A percentile compares a stretch with the other conserved stretches of the same genome.
Evolutionary conservation across 1,284 basidiomycete species (phyloP).

Genomic region (Moesziomyces globuligerus): DNA sequence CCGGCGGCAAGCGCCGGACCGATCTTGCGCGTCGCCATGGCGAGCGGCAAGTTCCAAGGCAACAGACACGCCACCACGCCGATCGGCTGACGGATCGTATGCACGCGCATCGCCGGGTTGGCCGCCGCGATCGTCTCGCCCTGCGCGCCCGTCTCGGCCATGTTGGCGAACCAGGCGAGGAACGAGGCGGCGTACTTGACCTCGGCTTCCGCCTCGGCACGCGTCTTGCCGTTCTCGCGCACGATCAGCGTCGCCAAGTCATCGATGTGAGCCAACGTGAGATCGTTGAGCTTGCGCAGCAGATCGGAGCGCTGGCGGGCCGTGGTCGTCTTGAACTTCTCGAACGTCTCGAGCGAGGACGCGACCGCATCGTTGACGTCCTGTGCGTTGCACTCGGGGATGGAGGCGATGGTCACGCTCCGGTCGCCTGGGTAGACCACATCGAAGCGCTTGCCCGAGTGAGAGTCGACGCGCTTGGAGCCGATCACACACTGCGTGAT

Average conservation of each 20-base stretch:
- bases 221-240: constrained; percentile 44
- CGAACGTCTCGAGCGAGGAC: constrained; percentile 24
- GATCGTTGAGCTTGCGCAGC: constrained; percentile 39
- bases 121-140: constrained; percentile 32
- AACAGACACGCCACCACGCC: constrained; percentile 41
- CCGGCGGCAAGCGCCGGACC: constrained; percentile 33
- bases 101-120: constrained; percentile 22
- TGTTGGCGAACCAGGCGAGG: constrained; percentile 31
- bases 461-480: constrained; percentile 18
- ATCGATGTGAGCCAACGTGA: constrained; percentile 30
- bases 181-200: constrained; percentile 39
- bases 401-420: constrained; percentile 8
- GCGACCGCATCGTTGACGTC: constrained; percentile 36
- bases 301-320: constrained; percentile 27
- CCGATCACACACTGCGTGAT: constrained; percentile 31
- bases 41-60: constrained; percentile 55
- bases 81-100: constrained; percentile 40
- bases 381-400: constrained; percentile 30
- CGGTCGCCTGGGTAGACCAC: constrained; percentile 34
- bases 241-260: constrained; percentile 46
- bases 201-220: constrained; percentile 41
- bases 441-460: constrained; percentile 25
- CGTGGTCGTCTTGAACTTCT: constrained; percentile 16
- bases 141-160: constrained; percentile 28
- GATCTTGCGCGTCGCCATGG: constrained; percentile 42